phyloP scores from a whole-genome alignment of 2,329 filamentous ascomycete genomes.

The Pestalotiopsis sp. region DNA sequence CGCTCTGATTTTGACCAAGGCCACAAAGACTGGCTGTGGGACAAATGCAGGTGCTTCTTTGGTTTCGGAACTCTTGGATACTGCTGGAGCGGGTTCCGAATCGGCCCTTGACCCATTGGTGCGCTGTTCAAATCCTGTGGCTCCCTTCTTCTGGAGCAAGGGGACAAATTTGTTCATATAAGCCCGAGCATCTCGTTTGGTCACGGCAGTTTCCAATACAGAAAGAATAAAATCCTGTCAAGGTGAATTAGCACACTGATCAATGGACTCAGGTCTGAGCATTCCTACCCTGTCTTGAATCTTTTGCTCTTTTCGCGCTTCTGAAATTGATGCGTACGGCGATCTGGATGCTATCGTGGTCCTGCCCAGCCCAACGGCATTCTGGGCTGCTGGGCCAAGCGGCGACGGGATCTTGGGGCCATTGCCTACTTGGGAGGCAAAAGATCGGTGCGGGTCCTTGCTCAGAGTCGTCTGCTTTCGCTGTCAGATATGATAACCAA shows the following conservation, averaged over 20 bases:
- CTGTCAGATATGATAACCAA: background rate
- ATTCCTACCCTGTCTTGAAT: slow-evolving; percentile 48
- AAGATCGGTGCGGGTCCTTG: slow-evolving; percentile 24
- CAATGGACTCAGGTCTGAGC: background rate
- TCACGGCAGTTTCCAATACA: slow-evolving; percentile 84
- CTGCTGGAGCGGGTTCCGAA: background rate
- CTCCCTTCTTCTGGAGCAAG: slow-evolving; percentile 34
- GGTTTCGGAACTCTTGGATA: slow-evolving; percentile 15
- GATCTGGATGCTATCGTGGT: slow-evolving; percentile 30
- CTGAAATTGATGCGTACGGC: slow-evolving; percentile 42
- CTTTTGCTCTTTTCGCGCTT: slow-evolving; percentile 49
- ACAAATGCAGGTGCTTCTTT: slow-evolving; percentile 43
- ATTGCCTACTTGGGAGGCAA: slow-evolving; percentile 22
- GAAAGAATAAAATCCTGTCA: slow-evolving; percentile 81
- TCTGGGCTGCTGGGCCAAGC: slow-evolving; percentile 26
- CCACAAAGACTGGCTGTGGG: slow-evolving; percentile 62
- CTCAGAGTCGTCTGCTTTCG: slow-evolving; percentile 26
- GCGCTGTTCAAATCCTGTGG: slow-evolving; percentile 35
- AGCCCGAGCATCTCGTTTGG: slow-evolving; percentile 88
- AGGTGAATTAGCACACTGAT: slow-evolving; percentile 14
- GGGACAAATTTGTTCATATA: slow-evolving; percentile 83
- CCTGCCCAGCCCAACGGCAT: slow-evolving; percentile 21
- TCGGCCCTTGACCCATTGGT: slow-evolving; percentile 18
- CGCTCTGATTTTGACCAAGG: slow-evolving; percentile 81
- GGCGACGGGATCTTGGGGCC: slow-evolving; percentile 25